Evolutionary conservation across 352 stramenopile species (phyloP), one percentile per base, ranked within the genome.

Genomic region (Phytophthora macrochlamydospora): DNA sequence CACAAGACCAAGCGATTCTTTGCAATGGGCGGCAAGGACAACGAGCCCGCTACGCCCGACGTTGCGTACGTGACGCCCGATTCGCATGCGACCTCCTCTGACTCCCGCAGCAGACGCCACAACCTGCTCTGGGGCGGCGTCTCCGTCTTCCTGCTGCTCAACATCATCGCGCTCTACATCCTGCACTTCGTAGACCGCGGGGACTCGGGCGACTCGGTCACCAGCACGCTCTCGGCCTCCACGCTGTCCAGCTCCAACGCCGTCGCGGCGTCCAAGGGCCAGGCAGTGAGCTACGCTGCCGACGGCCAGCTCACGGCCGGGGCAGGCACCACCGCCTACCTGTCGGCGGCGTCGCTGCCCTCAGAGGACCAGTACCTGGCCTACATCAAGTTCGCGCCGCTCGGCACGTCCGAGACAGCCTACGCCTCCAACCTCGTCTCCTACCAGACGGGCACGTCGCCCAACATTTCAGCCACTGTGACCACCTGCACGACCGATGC

Each of bases 131-230:
- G 75, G 53, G 60, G 75, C 12, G 54, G 65, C 58, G 54, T 87
- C 51, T 75, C 51, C 37, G 46, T 73, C 64, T 92, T 93, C 69
- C 64, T 93, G 32, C 68, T 91, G 38, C 59, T 89, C 78, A 93
- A 93, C 75, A 74, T 93, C 78, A 89, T 94, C 58, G 85, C 90
- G 40, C 74, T 94, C 32, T 94, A 94, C 80, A 70, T 92, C 40
- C 63, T 94, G 43, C 85, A 94, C 76, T 94, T 94, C 67, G 83
- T 73, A 18, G 81, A 92, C 75, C 81, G 81, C 57, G 78, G 70
- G 52, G 65, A 57, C 56, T 76, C 51, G 29, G 61, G 58, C 32
- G 59, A 63, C 59, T 69, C 78, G 2, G 62, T 81, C 46, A 67
- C 73, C 0, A 76, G 70, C 49, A 69, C 64, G 59, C 83, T 89